Percentiles rank a stretch among this genome's conserved stretches.
Evolutionary conservation across 2,329 filamentous ascomycete species (phyloP).

Genomic region (Dryadomyces quercus-mongolicae): DNA sequence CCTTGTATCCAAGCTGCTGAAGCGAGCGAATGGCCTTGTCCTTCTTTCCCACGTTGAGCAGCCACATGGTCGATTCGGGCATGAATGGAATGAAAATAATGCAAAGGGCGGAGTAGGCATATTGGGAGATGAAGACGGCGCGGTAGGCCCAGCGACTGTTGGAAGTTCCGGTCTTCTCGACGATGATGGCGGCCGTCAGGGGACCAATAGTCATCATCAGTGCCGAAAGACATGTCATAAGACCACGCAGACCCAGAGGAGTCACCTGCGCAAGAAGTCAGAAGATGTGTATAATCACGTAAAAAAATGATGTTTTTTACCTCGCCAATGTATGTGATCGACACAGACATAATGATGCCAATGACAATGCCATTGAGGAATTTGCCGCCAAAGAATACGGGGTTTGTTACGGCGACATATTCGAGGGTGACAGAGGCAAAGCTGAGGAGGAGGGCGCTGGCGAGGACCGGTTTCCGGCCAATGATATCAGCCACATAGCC

Average conservation of each 20-base stretch:
- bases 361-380: conserved; percentile 24
- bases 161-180: conserved; percentile 10
- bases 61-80: conserved; percentile 10
- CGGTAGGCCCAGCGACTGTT: conserved; percentile 19
- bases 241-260: conserved; percentile 15
- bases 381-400: conserved; percentile 24
- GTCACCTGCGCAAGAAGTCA: conserved; percentile 3
- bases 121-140: conserved; percentile 15
- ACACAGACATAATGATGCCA: conserved; percentile 8
- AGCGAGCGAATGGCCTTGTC: conserved; percentile 28
- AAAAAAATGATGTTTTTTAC: not conserved
- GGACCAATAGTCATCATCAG: conserved; percentile 12
- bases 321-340: conserved; percentile 13
- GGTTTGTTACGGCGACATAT: conserved; percentile 21
- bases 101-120: conserved; percentile 14
- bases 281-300: too few species aligned
- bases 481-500: conserved; percentile 22
- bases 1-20: conserved; percentile 23
- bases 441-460: conserved; percentile 18
- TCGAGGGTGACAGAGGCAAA: conserved; percentile 23
- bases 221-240: conserved; percentile 12
- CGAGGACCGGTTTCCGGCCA: conserved; percentile 19
- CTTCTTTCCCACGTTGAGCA: conserved; percentile 25
- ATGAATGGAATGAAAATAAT: conserved; percentile 12
- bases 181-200: conserved; percentile 13